Conservation (phyloP, 1,284 basidiomycete genomes). For the Laetiporus sulphureus region DNA sequence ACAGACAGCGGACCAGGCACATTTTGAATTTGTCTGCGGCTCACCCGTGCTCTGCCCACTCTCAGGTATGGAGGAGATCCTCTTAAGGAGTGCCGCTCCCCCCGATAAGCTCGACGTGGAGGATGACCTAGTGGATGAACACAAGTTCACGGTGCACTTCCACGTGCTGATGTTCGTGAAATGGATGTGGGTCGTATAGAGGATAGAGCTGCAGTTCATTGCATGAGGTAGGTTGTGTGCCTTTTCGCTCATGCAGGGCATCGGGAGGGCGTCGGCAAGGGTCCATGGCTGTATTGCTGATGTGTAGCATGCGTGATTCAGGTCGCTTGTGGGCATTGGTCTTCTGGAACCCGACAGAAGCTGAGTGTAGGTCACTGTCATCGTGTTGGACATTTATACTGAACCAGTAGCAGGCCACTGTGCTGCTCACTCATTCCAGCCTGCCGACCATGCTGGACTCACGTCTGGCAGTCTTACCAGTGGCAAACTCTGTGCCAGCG, state of each 20-base stretch:
- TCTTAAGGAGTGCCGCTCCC: constrained; percentile 44
- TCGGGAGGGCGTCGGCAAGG: background rate
- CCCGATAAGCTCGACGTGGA: constrained; percentile 50
- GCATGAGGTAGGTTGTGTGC: constrained; percentile 41
- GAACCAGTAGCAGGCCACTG: constrained; percentile 50
- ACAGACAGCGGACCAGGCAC: constrained; percentile 48
- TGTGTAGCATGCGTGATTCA: constrained; percentile 25
- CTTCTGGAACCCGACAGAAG: constrained; percentile 47
- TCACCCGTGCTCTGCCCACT: constrained; percentile 41
- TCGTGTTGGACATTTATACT: constrained; percentile 14
- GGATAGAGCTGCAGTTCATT: constrained; percentile 56
- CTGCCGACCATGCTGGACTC: constrained; percentile 56
- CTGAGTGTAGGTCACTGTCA: constrained; percentile 16
- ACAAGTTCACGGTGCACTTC: constrained; percentile 47
- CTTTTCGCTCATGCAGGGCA: background rate
- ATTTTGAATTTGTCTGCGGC: constrained; percentile 55
- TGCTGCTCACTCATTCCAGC: constrained; percentile 50
- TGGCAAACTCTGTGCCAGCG: constrained; percentile 26
- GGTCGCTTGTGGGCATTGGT: constrained; percentile 58
- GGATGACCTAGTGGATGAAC: constrained; percentile 37
- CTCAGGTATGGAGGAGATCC: constrained; percentile 48
- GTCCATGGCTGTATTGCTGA: too few relatives aligned
- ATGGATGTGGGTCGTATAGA: constrained; percentile 57
- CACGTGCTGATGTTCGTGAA: constrained; percentile 58
- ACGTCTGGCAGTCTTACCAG: constrained; percentile 47